phyloP scores from a whole-genome alignment of 2,329 filamentous ascomycete species.

The Neonectria ditissima region DNA sequence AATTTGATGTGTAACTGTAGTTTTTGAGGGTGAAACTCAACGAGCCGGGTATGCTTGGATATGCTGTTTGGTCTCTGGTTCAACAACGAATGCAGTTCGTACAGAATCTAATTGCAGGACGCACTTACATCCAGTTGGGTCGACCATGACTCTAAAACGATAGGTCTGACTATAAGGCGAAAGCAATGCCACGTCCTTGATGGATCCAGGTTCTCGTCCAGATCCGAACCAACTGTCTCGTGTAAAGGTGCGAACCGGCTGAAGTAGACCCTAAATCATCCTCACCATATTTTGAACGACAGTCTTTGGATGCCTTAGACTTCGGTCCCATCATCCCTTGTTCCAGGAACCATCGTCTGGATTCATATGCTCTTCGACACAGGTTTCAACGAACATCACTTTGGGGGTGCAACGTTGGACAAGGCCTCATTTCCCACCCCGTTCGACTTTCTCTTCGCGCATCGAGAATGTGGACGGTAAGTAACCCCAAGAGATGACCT shows the following conservation, averaged over 20 bases:
- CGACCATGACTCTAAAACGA: no score
- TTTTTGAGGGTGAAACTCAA: not conserved
- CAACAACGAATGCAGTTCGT: not conserved
- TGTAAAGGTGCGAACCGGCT: not conserved
- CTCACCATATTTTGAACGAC: no score
- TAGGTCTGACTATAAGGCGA: not conserved
- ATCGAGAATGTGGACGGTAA: not conserved
- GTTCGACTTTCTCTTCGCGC: not conserved
- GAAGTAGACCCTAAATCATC: no score
- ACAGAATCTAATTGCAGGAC: not conserved
- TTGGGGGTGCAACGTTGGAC: not conserved
- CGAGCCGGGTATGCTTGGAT: not conserved
- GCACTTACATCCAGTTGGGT: not conserved
- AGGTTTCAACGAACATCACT: not conserved
- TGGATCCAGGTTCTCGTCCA: not conserved
- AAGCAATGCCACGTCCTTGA: not conserved
- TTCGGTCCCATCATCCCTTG: no score
- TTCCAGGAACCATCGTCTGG: not conserved
- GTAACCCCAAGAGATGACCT: not conserved
- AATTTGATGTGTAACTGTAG: not conserved
- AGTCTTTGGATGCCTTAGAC: no score
- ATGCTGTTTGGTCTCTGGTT: not conserved
- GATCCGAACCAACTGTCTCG: not conserved
- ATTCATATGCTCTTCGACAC: not conserved
- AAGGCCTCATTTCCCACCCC: not conserved